Conservation (phyloP, 1,284 basidiomycete genomes). For the Rhodotorula sp. region DNA sequence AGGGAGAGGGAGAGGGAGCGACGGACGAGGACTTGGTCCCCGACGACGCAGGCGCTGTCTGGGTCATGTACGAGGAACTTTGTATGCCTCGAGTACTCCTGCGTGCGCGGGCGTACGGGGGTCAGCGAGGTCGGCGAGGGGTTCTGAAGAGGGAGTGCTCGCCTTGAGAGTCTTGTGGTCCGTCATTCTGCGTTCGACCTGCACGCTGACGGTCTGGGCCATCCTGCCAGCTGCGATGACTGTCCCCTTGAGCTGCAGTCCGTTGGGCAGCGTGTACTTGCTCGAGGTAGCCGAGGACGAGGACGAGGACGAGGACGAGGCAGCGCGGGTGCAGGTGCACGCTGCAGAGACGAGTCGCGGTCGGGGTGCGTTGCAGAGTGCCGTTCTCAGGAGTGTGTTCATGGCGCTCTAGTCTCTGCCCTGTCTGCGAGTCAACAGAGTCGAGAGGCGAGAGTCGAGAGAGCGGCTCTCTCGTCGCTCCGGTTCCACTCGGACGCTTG, state of each 20-base stretch:
- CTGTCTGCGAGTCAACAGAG: background rate
- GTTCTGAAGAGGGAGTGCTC: background rate
- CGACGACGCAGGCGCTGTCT: slow-evolving; percentile 26
- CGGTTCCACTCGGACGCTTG: background rate
- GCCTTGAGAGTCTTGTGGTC: slow-evolving; percentile 42
- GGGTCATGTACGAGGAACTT: slow-evolving; percentile 43
- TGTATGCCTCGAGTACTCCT: slow-evolving; percentile 37
- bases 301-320: slow-evolving; percentile 9
- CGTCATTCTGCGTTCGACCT: slow-evolving; percentile 35
- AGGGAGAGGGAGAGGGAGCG: background rate
- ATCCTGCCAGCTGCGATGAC: slow-evolving; percentile 34
- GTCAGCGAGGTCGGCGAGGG: background rate
- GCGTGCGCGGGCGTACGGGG: background rate
- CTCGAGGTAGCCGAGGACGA: background rate
- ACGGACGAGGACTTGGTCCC: slow-evolving; percentile 35
- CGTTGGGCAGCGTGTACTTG: slow-evolving; percentile 35
- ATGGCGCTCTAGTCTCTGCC: background rate
- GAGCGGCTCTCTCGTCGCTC: too few species aligned
- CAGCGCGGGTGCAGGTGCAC: slow-evolving; percentile 2
- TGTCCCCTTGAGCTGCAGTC: slow-evolving; percentile 34
- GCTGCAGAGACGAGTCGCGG: background rate
- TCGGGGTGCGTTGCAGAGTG: too few species aligned
- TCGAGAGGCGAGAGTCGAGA: too few species aligned
- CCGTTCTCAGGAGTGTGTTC: background rate
- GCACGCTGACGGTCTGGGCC: slow-evolving; percentile 34